Evolutionary conservation across 2,329 filamentous ascomycete genomes (phyloP), one percentile per base, ranked within the genome.

Genomic region (Fusarium longipes): DNA sequence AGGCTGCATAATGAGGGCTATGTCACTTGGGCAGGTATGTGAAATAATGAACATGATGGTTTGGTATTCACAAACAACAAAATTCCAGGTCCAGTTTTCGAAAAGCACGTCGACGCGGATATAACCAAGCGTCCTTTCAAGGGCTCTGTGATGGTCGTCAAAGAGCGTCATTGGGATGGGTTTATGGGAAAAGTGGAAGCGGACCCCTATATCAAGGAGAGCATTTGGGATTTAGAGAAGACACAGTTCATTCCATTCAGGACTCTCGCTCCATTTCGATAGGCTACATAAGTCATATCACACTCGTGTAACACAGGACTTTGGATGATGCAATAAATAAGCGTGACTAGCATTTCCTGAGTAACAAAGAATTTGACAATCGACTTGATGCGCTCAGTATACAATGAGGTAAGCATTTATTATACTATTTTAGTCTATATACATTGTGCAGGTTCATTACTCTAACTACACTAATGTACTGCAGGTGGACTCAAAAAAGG

Each of bases 111-210:
- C 12, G 39, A 53, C 14, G 39, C 17, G 11, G 50, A 53, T 22
- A 53, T 53, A 4, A 27, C 50, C 11, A 53, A 53, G 22, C 38
- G 38, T 17, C 50, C 50, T 12, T 53, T 53, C 29, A 53, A 53
- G 15, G 50, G 50, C 20, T 53, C 50, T 2, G 50, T 53, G 6
- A 53, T 53, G 50, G 50, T 53, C 12, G 30, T 53, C 4, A 53
- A 53, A 8, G 50, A 53, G 15, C 17, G 22, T 15, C 17, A 15
- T 12, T 53, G 50, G 50, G 38, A 53, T 4, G 50, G 50, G 20
- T 53, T 53, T 36, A 53, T 53, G 50, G 22, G 17, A 27, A 53
- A 53, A 22, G 50, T 53, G 11, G 30, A 42, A 53, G 22, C 50
- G 43, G 39, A 53, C 12, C 18, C 22, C 17, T 53, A 53, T 22